Evolutionary conservation across 2,329 filamentous ascomycete species (phyloP).

Genomic region (Penicillium thymicola): DNA sequence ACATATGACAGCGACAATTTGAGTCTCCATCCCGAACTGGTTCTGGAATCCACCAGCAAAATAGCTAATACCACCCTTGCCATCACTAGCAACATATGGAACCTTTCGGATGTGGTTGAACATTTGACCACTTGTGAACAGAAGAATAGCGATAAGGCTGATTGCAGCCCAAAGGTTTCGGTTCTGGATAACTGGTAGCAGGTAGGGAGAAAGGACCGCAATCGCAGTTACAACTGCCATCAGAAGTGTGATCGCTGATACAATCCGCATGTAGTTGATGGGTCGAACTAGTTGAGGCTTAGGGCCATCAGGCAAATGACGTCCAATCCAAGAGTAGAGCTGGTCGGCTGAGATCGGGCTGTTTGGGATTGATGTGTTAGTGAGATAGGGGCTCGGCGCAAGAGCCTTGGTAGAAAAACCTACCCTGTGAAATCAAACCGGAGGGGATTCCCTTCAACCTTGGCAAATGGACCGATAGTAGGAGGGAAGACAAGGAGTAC

Average conservation of each 20-base stretch:
- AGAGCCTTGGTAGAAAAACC: slow-evolving; percentile 29
- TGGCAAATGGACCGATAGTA: slow-evolving; percentile 76
- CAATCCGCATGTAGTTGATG: slow-evolving; percentile 78
- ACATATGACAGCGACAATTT: slow-evolving; percentile 93
- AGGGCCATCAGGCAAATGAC: slow-evolving; percentile 73
- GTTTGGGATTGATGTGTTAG: slow-evolving; percentile 7
- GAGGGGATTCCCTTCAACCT: slow-evolving; percentile 62
- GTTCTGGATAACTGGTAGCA: slow-evolving; percentile 79
- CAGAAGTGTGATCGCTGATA: slow-evolving; percentile 63
- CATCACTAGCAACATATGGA: slow-evolving; percentile 84
- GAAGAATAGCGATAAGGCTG: slow-evolving; percentile 80
- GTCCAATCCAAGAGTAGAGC: slow-evolving; percentile 73
- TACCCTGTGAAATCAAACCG: slow-evolving; percentile 89
- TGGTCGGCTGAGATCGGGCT: slow-evolving; percentile 74
- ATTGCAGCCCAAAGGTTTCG: slow-evolving; percentile 91
- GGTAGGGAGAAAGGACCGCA: slow-evolving; percentile 70
- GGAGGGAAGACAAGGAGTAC: slow-evolving; percentile 85
- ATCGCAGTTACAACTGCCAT: slow-evolving; percentile 67
- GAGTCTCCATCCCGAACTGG: slow-evolving; percentile 91
- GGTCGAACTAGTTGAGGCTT: slow-evolving; percentile 78
- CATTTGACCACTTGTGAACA: slow-evolving; percentile 98
- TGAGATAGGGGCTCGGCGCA: not conserved
- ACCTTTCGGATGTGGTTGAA: slow-evolving; percentile 98
- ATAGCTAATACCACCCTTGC: slow-evolving; percentile 80
- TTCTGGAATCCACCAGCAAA: slow-evolving; percentile 90